phyloP scores from a whole-genome alignment of 345 rosid species.

The Draba incana region DNA sequence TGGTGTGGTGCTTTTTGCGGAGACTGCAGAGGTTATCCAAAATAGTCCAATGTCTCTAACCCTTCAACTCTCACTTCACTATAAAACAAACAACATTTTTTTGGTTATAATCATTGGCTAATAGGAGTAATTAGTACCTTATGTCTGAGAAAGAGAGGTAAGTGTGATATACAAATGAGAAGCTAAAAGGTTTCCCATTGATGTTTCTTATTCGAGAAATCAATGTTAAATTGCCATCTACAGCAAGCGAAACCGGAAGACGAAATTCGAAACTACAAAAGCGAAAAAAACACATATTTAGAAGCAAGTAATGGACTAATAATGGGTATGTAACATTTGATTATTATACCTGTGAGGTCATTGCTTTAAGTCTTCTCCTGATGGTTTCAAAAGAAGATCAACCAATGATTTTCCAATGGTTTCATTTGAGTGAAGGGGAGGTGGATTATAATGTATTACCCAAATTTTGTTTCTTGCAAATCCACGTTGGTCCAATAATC shows the following conservation, averaged over 20 bases:
- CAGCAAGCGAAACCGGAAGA: constrained; percentile 63
- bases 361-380: constrained; percentile 73
- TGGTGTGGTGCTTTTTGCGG: too few relatives aligned
- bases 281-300: background rate
- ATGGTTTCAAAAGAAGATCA: constrained; percentile 79
- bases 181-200: constrained; percentile 75
- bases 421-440: constrained; percentile 63
- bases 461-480: constrained; percentile 86
- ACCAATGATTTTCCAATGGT: constrained; percentile 58
- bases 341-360: constrained; percentile 71
- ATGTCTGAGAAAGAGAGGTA: constrained; percentile 87
- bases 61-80: constrained; percentile 98
- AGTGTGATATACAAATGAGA: constrained; percentile 82
- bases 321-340: background rate
- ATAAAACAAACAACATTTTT: background rate
- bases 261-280: constrained; percentile 76
- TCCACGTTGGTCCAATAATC: constrained; percentile 77
- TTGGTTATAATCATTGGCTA: background rate
- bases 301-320: background rate
- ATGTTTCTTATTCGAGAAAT: constrained; percentile 76
- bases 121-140: constrained; percentile 52
- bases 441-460: constrained; percentile 74
- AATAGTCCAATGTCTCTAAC: constrained; percentile 90
- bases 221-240: constrained; percentile 66
- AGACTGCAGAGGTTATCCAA: constrained; percentile 62